Base-by-base conservation (phyloP, 495 filamentous ascomycete species). In the Immersiella caudata region DNA sequence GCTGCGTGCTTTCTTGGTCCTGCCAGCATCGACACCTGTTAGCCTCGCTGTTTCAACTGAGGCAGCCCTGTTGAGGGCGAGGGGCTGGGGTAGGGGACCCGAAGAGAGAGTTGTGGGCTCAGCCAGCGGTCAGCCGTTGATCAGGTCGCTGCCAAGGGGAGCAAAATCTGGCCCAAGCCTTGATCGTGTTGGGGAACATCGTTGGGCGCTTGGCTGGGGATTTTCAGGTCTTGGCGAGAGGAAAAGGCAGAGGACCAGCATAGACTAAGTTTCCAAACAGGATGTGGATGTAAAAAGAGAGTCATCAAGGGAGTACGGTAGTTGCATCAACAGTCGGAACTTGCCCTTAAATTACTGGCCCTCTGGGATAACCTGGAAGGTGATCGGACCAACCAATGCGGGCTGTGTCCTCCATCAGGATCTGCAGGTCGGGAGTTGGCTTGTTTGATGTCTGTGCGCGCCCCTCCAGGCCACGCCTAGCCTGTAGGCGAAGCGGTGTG, bases 11-110 rank as follows among this genome's bases (percentile, higher is more conserved):
- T 55, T 55, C 52, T 55, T 55, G 52, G 24, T 55, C 22, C 52
- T 55, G 52, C 52, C 52, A 6, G 52, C 24, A 55, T 55, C 52
- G 14, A 55, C 52, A n/a, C 52, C 52, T 22, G 52, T 55, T 26
- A 55, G 52, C 52, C 52, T 55, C 2, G 52, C 52, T 26, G 52
- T 55, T 55, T 55, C 52, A 26, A 26, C 52, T n/a, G 52, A 55
- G n/a, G 52, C 52, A 2, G 52, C 52, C 8, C 52, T 55, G 3
- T 55, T 55, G 52, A 11, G 52, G 24, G 52, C 52, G 8, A 55
- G 52, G 16, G 52, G 52, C 14, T 55, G 52, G 52, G 52, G 52
- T 2, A 22, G 24, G 11, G 7, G 12, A 22, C 7, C 52, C 2
- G 21, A 22, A 6, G 52, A 55, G 52, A 22, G 52, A 20, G 52